These are phyloP conservation scores for Sporothrix humicola DNA, from an alignment of 2,329 filamentous ascomycete species.

Conservation along the genomic window DNA sequence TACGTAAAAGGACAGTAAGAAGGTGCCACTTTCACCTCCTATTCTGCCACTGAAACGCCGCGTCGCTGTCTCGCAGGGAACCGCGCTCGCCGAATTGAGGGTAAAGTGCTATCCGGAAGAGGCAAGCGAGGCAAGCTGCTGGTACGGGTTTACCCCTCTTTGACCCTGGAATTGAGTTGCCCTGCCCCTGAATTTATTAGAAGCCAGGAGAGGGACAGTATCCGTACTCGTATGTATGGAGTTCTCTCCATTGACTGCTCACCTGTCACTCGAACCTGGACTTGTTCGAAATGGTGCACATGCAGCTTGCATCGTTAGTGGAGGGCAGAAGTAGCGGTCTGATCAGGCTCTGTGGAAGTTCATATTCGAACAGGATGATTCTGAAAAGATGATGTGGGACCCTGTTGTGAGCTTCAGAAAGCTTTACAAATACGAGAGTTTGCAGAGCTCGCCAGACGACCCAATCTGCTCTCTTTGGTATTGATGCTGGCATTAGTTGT, in stretches of 20 bases:
- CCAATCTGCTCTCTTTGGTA: neutral
- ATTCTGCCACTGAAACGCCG: constrained; percentile 16
- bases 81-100: neutral
- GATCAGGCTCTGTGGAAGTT: neutral
- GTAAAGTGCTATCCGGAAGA: constrained; percentile 1
- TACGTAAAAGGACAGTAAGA: neutral
- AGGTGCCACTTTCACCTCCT: too few species aligned
- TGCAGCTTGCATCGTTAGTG: constrained; percentile 11
- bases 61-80: neutral
- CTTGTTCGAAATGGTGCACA: constrained; percentile 5
- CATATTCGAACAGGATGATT: neutral
- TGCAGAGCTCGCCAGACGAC: neutral
- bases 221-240: neutral
- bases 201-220: neutral
- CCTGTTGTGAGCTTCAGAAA: neutral
- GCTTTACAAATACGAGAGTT: neutral
- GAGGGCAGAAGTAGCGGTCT: constrained; percentile 18
- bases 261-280: neutral
- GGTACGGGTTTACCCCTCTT: constrained; percentile 21
- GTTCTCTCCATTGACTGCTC: too few species aligned
- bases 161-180: constrained; percentile 5
- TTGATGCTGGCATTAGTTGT: neutral
- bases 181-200: neutral
- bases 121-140: neutral
- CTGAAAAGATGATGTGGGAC: neutral